Base-by-base conservation (phyloP, 1,284 basidiomycete species). In the Coniferiporia sulphurascens region DNA sequence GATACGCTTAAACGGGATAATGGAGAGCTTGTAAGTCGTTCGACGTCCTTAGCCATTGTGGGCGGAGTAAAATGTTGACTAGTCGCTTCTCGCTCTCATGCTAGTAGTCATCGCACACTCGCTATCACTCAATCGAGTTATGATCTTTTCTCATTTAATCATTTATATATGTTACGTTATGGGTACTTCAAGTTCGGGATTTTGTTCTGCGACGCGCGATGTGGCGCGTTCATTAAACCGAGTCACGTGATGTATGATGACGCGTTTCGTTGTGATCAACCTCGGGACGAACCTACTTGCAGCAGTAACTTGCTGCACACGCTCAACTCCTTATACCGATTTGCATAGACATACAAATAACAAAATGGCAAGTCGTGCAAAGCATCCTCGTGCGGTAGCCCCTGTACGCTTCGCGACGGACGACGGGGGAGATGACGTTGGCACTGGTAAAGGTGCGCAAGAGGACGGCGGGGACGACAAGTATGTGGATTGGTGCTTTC, bases 401-500 rank as follows among this genome's bases (percentile, higher is more conserved):
- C 60, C 60, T 13, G 56, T 62, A 22, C 51, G 60, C 19, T 58
- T 62, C 44, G 52, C 32, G n/a, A 55, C 45, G 15, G 50, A 48
- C 10, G 49, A 43, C 10, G 50, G 50, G 15, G 52, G 35, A 17
- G 60, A 62, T 27, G 60, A 62, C 13, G 55, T 55, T 19, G 58
- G 62, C 13, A 55, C 62, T 38, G 60, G 65, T n/a, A 51, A 62
- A 2, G 64, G 54, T 1, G 65, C 56, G 7, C 58, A 59, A 2
- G 65, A 66, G 8, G 65, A 50, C 17, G 65, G 48, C 4, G 68
- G 67, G 2, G 67, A 69, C 5, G 69, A 71, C 32, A 68, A 62
- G 69, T 71, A 51, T 52, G 65, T 55, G n/a, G 15, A 34, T 49
- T 38, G 7, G 9, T 22, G 46, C 13, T 17, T n/a, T 48, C n/a